Conservation (phyloP, 495 filamentous ascomycete species). For the Platismatia glauca region DNA sequence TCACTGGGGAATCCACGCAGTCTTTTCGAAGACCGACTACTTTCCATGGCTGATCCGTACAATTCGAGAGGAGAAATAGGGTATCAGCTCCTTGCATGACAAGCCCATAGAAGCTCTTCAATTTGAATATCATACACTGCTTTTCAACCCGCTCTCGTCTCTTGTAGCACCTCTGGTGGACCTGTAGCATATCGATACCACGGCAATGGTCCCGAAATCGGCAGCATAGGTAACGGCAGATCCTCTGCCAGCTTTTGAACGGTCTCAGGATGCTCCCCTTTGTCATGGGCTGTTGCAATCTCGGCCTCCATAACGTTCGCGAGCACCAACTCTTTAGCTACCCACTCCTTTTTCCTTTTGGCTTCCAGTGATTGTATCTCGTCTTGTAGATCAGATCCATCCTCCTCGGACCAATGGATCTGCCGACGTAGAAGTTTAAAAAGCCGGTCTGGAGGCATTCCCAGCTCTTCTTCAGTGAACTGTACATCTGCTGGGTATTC, state of each 20-base stretch:
- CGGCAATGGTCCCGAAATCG: constrained; percentile 21
- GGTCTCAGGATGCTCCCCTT: constrained; percentile 27
- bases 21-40: background rate
- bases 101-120: background rate
- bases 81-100: background rate
- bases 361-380: constrained; percentile 56
- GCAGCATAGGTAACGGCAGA: constrained; percentile 21
- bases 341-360: constrained; percentile 66
- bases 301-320: constrained; percentile 53
- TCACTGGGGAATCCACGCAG: background rate
- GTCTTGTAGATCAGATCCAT: constrained; percentile 49
- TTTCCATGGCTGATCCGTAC: background rate
- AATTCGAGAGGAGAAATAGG: background rate
- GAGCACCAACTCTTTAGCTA: constrained; percentile 66
- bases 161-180: constrained; percentile 8
- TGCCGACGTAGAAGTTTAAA: constrained; percentile 67
- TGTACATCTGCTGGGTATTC: constrained; percentile 50
- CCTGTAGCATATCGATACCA: constrained; percentile 21
- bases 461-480: constrained; percentile 66
- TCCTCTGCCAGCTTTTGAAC: constrained; percentile 17
- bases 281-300: constrained; percentile 35
- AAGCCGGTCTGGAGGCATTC: constrained; percentile 58
- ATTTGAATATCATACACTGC: background rate
- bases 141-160: background rate
- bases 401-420: constrained; percentile 71